Base-by-base conservation (phyloP, 805 yeast genomes). In the Kluyveromyces aestuarii region DNA sequence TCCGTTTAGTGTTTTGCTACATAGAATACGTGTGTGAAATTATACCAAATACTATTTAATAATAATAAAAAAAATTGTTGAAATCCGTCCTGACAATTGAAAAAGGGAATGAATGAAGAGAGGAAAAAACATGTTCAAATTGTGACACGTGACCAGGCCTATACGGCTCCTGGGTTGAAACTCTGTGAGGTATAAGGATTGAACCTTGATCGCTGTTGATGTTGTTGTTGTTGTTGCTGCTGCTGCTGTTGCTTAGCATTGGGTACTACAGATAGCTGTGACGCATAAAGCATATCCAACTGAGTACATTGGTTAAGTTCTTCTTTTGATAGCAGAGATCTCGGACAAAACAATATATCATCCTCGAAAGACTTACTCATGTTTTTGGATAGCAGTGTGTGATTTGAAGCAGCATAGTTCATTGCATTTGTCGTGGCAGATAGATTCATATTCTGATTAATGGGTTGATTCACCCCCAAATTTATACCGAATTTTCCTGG, bases 101-200 rank as follows among this genome's bases (percentile, higher is more conserved):
- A 18, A 10, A n/a, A 18, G 10, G 40, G 17, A 18, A n/a, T 16
- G 40, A 37, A 37, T 10, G 40, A 37, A 37, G 17, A 3, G n/a
- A 37, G 40, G 17, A 37, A 37, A 18, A 37, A 37, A 37, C 3
- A 37, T n/a, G n/a, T 9, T 9, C 10, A 6, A 16, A 8, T 37
- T 2, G 21, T 37, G 19, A 2, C 43, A 40, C 40, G 40, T 37
- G 40, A 19, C 13, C 25, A 4, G 11, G 33, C 16, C 35, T 39
- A 37, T 18, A 36, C 39, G 17, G 59, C 56, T 45, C 67, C 62
- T 41, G 87, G 87, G 35, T 80, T 76, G 57, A 81, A 81, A 21
- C 80, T 74, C 41, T 77, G 67, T 1, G 86, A 80, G 2, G 85
- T 80, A 60, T 81, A 81, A 6, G 87, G 87, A 60, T 82, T 81